These are phyloP conservation scores for Arctostaphylos glauca DNA, from an alignment of 148 eudicot species.

Conservation along the genomic window DNA sequence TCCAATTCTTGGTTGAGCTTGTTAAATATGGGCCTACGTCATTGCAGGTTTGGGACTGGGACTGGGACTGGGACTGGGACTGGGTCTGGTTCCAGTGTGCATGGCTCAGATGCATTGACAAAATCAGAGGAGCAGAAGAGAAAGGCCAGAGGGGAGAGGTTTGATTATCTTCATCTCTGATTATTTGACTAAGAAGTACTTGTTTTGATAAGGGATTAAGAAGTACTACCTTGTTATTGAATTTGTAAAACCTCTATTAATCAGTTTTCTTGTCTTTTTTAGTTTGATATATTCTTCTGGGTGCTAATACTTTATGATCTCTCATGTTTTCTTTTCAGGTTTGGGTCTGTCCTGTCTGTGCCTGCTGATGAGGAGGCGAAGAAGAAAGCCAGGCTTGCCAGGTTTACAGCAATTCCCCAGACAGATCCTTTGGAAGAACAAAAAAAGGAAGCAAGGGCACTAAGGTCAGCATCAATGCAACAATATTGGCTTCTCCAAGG, in stretches of 20 bases:
- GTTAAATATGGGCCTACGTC: neutral
- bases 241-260: neutral
- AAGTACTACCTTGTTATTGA: neutral
- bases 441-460: slow-evolving; percentile 79
- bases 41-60: slow-evolving; percentile 63
- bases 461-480: slow-evolving; percentile 46
- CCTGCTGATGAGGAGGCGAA: slow-evolving; percentile 60
- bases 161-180: neutral
- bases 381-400: slow-evolving; percentile 75
- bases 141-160: slow-evolving; percentile 98
- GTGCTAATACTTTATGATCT: neutral
- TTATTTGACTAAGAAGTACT: neutral
- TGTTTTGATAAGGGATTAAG: too few relatives aligned
- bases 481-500: neutral
- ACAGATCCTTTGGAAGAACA: slow-evolving; percentile 64
- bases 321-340: slow-evolving; percentile 44
- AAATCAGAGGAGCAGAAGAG: slow-evolving; percentile 68
- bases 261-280: neutral
- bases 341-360: slow-evolving; percentile 47
- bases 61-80: slow-evolving; percentile 48
- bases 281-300: neutral
- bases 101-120: slow-evolving; percentile 47
- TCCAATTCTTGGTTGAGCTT: neutral
- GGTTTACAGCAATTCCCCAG: slow-evolving; percentile 46
- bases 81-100: neutral